phyloP scores from a whole-genome alignment of 768 basidiomycete genomes.

The Panaeolus cyanescens region DNA sequence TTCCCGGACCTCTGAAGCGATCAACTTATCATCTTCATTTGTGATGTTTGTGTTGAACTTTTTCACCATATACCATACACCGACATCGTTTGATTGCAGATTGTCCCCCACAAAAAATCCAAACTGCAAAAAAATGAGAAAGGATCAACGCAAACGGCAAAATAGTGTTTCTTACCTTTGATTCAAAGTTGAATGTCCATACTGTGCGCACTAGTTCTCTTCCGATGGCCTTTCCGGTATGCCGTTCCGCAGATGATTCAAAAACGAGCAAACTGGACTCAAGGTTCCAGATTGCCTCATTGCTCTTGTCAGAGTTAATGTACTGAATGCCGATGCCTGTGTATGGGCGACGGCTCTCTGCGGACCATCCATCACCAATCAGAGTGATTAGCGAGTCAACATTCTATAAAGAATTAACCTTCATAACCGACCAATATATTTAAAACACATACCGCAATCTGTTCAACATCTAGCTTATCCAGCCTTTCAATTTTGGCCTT shows the following conservation, averaged over 20 bases:
- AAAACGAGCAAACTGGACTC: conserved; percentile 15
- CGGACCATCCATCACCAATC: conserved; percentile 18
- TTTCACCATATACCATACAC: conserved; percentile 6
- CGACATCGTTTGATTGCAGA: conserved; percentile 13
- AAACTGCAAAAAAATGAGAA: conserved; percentile 6
- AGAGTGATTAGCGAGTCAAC: conserved; percentile 10
- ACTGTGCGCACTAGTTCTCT: conserved; percentile 13
- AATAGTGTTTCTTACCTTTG: conserved; percentile 8
- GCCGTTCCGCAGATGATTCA: conserved; percentile 10
- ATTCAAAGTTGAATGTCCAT: conserved; percentile 11
- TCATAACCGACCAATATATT: too few species aligned
- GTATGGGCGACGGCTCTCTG: conserved; percentile 9
- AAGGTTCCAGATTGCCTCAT: conserved; percentile 11
- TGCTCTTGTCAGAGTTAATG: conserved; percentile 7
- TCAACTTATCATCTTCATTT: neutral
- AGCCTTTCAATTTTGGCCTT: conserved; percentile 8
- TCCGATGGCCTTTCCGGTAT: conserved; percentile 17
- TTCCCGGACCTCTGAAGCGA: conserved; percentile 10
- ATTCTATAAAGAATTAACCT: too few species aligned
- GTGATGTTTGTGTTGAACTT: conserved; percentile 3
- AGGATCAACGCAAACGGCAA: neutral
- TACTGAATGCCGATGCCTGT: conserved; percentile 14
- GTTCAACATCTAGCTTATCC: conserved; percentile 10
- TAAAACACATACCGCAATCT: conserved; percentile 12
- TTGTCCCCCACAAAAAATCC: conserved; percentile 15